phyloP scores from a whole-genome alignment of 306 rosid species.

The Arachis stenosperma region DNA sequence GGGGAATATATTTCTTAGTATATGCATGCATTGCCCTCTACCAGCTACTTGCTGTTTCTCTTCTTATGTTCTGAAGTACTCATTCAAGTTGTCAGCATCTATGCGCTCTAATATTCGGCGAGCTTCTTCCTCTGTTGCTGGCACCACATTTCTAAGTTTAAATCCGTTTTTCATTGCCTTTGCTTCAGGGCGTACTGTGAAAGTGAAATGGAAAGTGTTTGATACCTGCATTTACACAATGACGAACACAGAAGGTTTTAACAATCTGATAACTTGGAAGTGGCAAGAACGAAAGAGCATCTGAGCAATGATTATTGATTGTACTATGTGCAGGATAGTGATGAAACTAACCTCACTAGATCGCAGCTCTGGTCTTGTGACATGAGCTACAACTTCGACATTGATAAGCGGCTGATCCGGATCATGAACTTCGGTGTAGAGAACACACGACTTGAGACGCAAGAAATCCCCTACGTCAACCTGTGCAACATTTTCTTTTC shows the following conservation, averaged over 20 bases:
- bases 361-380: constrained; percentile 87
- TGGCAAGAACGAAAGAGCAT: constrained; percentile 1
- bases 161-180: constrained; percentile 62
- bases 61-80: constrained; percentile 37
- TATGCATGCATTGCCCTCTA: not conserved
- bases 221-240: constrained; percentile 56
- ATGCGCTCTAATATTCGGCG: constrained; percentile 73
- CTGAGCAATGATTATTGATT: not conserved
- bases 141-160: constrained; percentile 76
- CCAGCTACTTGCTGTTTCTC: constrained; percentile 33
- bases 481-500: constrained; percentile 45
- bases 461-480: constrained; percentile 97
- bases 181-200: constrained; percentile 83
- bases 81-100: constrained; percentile 68
- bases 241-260: not conserved
- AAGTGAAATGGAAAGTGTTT: constrained; percentile 84
- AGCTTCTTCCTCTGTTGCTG: constrained; percentile 97
- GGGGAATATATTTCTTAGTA: constrained; percentile 6
- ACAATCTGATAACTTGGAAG: constrained; percentile 11
- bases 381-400: constrained; percentile 97
- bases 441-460: constrained; percentile 85
- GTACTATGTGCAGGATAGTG: not conserved
- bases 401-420: constrained; percentile 88
- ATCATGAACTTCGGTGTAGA: constrained; percentile 72
- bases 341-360: constrained; percentile 75